Base-by-base conservation (phyloP, 495 filamentous ascomycete genomes). In the Neurospora sp. region DNA sequence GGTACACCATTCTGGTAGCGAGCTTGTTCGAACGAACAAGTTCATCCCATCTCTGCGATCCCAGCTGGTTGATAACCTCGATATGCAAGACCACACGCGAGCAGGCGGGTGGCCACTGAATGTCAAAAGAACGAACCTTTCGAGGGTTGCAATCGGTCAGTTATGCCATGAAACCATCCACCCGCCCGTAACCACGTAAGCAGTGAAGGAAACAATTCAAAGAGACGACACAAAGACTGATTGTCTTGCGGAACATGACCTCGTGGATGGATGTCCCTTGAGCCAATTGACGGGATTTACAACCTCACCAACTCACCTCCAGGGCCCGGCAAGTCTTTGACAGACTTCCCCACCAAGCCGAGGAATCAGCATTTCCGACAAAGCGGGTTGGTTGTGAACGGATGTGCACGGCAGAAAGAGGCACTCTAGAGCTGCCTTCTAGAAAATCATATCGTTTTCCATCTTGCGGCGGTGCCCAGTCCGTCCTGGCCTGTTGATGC, bases 81-180 rank as follows among this genome's bases (percentile, higher is more conserved):
- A 65, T 65, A 65, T 35, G 53, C 27, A 65, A 65, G 53, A 65
- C 53, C 27, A 35, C 27, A 65, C 14, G 53, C 27, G 53, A 65
- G 53, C 27, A 5, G 12, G 22, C 14, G 18, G 3, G 14, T 27
- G 27, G 44, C 70, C 68, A 59, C 70, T 37, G 40, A 11, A 59
- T 39, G 22, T 22, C 35, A 38, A 44, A 44, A 61, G 53, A 61
- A 37, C 53, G 27, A 65, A 35, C 53, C 27, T 65, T 65, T 65
- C 31, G 68, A 20, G n/a, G 69, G 53, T 73, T 68, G 69, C 72
- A 71, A 73, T 70, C 42, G 68, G 61, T 48, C 71, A 72, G 70
- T 70, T 44, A 73, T 72, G 73, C 71, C 71, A 73, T 75, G 71
- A 70, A 73, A 71, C 59, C 37, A 37, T 35, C 20, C 53, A 65